Base-by-base conservation (phyloP, 805 yeast genomes). In the Candida peoriensis region DNA sequence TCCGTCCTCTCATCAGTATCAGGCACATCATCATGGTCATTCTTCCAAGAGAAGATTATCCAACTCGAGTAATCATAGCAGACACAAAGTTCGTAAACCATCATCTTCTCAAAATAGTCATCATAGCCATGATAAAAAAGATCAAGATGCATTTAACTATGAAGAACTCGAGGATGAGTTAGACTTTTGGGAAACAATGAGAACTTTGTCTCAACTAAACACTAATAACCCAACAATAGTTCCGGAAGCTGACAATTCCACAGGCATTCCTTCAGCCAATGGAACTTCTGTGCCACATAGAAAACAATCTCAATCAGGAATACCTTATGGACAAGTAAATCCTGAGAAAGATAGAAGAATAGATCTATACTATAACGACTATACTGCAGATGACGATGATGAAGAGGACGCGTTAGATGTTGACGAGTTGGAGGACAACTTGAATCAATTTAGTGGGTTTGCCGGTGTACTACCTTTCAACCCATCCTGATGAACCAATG, bases 131-230 rank as follows among this genome's bases (percentile, higher is more conserved):
- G 20, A 17, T 7, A 32, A 33, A 22, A 27, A 26, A 10, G 28
- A 23, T 14, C 35, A 30, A 13, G 42, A 42, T 42, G 50, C 42
- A n/a, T 46, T 15, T 37, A 47, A n/a, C 9, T 41, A 48, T 23
- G 76, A 68, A 24, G 79, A 72, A 10, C 56, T 68, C 5, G 85
- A 77, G 26, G 86, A 76, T 39, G 86, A 74, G 16, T 46, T 73
- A 22, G 87, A 79, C 52, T 81, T 79, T 50, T 80, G 85, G 82
- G 88, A 80, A 42, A 74, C 77, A 3, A 67, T 81, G 71, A 64
- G 81, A 32, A 66, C 76, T 13, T 50, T 79, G 16, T 73, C 79
- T 2, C 71, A 70, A 28, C 52, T 52, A 19, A 62, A 55, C 22
- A 44, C 47, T 43, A 56, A 35, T 28, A 47, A 30, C 36, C 42